These are phyloP conservation scores for Scleromitrula shiraiana DNA, from an alignment of 2,329 filamentous ascomycete species.

Conservation along the genomic window DNA sequence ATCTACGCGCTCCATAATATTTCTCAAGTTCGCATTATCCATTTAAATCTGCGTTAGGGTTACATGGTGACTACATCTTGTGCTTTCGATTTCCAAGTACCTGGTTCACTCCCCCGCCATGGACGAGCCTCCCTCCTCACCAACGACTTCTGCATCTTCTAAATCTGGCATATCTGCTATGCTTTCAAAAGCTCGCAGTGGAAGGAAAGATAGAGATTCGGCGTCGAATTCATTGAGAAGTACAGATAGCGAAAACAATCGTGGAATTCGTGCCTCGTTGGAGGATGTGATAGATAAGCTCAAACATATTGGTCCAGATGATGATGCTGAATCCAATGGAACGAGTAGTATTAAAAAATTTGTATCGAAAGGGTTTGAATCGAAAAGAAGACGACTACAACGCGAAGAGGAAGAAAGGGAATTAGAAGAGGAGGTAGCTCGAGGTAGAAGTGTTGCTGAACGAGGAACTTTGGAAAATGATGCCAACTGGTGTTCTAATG, in stretches of 20 bases:
- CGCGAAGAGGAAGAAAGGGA: slow-evolving; percentile 36
- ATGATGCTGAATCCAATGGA: slow-evolving; percentile 17
- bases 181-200: slow-evolving; percentile 22
- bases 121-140: slow-evolving; percentile 4
- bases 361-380: slow-evolving; percentile 43
- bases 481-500: no score
- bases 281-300: slow-evolving; percentile 23
- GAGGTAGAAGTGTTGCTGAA: slow-evolving; percentile 28
- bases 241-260: slow-evolving; percentile 17
- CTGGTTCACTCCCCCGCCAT: slow-evolving; percentile 1
- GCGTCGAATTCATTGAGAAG: slow-evolving; percentile 24
- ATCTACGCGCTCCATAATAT: no score
- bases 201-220: slow-evolving; percentile 19
- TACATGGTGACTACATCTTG: background rate
- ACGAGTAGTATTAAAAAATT: slow-evolving; percentile 41
- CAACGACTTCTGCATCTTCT: slow-evolving; percentile 17
- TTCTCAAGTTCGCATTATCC: no score
- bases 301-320: slow-evolving; percentile 20
- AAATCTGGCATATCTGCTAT: slow-evolving; percentile 18
- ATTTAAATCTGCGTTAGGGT: no score
- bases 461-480: slow-evolving; percentile 27
- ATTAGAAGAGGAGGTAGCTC: slow-evolving; percentile 29
- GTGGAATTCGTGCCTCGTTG: slow-evolving; percentile 18
- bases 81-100: background rate
- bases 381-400: slow-evolving; percentile 42